Evolutionary conservation across 1,139 yeast genomes (phyloP).

Genomic region (Candida pseudocylindracea): DNA sequence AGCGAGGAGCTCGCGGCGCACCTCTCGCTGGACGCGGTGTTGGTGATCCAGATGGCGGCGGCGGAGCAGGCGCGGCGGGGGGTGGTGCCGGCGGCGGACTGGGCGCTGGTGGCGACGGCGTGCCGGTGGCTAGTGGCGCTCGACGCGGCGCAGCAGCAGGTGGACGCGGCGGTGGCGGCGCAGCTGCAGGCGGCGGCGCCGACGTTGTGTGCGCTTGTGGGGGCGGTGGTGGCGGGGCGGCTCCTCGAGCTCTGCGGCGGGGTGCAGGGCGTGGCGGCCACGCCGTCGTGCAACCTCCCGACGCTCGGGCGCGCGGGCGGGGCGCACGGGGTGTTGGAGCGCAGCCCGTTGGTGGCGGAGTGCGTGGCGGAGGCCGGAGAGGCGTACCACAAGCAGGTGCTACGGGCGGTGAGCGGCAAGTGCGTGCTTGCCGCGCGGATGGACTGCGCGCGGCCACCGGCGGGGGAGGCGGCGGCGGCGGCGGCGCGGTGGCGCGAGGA

Average conservation of each 20-base stretch:
- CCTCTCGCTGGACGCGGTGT: constrained; percentile 37
- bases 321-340: constrained; percentile 28
- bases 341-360: constrained; percentile 31
- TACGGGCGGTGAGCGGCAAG: constrained; percentile 66
- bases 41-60: constrained; percentile 60
- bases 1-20: constrained; percentile 16
- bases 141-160: constrained; percentile 15
- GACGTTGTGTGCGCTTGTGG: constrained; percentile 51
- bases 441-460: constrained; percentile 42
- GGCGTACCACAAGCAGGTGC: constrained; percentile 25
- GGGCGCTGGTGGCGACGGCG: constrained; percentile 17
- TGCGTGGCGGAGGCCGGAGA: constrained; percentile 8
- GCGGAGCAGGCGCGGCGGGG: constrained; percentile 10
- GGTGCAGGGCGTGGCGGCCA: constrained; percentile 35
- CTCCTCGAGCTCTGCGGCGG: constrained; percentile 56
- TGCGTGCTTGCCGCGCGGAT: constrained; percentile 67
- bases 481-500: constrained; percentile 27
- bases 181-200: constrained; percentile 52
- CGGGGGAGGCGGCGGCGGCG: too few species aligned
- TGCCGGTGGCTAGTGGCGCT: constrained; percentile 26
- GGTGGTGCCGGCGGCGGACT: constrained; percentile 11
- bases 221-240: constrained; percentile 55
- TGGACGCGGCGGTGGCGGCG: constrained; percentile 32
- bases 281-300: constrained; percentile 73
- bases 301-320: constrained; percentile 40